phyloP scores from a whole-genome alignment of 139 green algal genomes.

The Pedinophyceae sp. region DNA sequence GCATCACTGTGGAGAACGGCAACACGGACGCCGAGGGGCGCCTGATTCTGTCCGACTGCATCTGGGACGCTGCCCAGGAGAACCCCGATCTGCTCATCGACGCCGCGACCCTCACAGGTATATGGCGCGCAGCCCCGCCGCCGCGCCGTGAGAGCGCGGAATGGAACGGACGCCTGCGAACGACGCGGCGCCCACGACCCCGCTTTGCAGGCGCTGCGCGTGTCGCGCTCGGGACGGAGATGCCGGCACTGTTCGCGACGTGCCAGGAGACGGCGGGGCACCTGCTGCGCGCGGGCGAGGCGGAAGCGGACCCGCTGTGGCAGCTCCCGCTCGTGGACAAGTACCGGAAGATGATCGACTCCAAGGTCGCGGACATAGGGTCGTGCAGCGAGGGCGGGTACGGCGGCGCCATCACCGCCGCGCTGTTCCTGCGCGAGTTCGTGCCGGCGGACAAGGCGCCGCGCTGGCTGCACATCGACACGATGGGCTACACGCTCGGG shows the following conservation, averaged over 20 bases:
- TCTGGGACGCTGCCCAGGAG: conserved; percentile 11
- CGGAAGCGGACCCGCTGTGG: conserved; percentile 37
- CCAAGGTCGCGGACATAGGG: conserved; percentile 26
- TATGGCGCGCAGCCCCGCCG: too few relatives aligned
- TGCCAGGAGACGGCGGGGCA: conserved; percentile 20
- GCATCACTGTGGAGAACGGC: conserved; percentile 39
- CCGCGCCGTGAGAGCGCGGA: too few relatives aligned
- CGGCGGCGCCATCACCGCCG: conserved; percentile 32
- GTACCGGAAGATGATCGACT: conserved; percentile 31
- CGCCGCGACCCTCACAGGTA: conserved; percentile 46
- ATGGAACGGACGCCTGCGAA: too few relatives aligned
- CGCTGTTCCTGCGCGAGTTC: conserved; percentile 39
- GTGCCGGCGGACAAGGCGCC: conserved; percentile 6
- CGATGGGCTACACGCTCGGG: conserved; percentile 15
- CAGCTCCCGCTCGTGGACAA: conserved; percentile 33
- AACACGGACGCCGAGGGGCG: conserved; percentile 35
- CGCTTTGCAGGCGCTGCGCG: conserved; percentile 32
- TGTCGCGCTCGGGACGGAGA: conserved; percentile 34
- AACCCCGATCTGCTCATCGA: conserved; percentile 45
- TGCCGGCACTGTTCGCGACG: conserved; percentile 39
- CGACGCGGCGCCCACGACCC: too few relatives aligned
- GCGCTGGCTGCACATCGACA: conserved; percentile 52
- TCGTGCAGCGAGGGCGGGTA: conserved; percentile 5
- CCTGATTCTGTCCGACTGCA: conserved; percentile 44
- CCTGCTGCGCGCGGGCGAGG: conserved; percentile 17